Evolutionary conservation across 23 red algal species (phyloP), one percentile per base, ranked within the genome.

Genomic region (Gracilaria domingensis): DNA sequence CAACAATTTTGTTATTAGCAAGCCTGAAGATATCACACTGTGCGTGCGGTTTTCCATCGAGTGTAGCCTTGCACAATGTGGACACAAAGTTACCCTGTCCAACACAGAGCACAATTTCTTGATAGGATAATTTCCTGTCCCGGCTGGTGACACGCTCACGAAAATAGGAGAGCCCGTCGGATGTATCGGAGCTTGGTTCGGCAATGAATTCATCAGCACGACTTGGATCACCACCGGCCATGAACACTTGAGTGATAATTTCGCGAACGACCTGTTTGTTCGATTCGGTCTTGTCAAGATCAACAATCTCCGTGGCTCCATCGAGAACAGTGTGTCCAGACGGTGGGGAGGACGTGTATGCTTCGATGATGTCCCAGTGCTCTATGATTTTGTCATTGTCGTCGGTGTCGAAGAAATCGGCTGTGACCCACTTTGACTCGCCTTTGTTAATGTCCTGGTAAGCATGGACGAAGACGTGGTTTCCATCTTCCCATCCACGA

Each of bases 331-430:
- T 81, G 18, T 48, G 54, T 18, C 78, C 78, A 23, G 78, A 81
- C 34, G 21, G 18, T 38, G 18, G 18, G 18, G 45, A 20, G 18
- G 39, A 8, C 9, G 34, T 57, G 23, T 45, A 37, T 20, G 44
- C 20, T 17, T 16, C 58, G 32, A 56, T 65, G 34, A 81, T 48
- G 78, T 65, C 58, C 78, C 78, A 81, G 28, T 81, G 78, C 34
- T 81, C 42, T 39, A 81, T 48, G 45, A 56, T 81, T 54, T 81
- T 81, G 55, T 34, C 78, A 25, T 65, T 47, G 5, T 81, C 29
- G 78, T 81, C 78, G 8, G 78, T 40, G 78, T 81, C 78, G 58
- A 81, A 81, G 78, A 81, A 81, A 65, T 65, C 54, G 78, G 32
- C 4, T 20, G 78, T 81, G 40, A 62, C 34, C 55, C 58, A 81